Evolutionary conservation across 352 stramenopile species (phyloP).

Genomic region (Globisporangium splendens): DNA sequence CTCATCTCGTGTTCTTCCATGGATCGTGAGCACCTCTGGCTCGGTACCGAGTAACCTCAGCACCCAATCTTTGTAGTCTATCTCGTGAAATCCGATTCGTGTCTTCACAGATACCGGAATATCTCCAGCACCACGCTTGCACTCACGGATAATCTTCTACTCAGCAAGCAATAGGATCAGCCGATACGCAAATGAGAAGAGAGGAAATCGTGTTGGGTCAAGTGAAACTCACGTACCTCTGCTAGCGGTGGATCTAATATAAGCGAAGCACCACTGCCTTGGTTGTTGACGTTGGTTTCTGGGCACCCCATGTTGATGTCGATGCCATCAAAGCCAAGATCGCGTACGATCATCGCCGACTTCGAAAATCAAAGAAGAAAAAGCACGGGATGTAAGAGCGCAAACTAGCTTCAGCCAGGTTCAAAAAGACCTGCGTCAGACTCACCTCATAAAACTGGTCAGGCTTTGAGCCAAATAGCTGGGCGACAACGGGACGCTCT

Average conservation of each 20-base stretch:
- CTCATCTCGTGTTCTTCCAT: conserved; percentile 72
- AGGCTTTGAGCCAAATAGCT: conserved; percentile 85
- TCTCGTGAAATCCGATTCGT: conserved; percentile 70
- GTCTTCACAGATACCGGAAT: conserved; percentile 79
- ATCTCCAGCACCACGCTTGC: conserved; percentile 59
- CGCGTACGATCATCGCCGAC: conserved; percentile 70
- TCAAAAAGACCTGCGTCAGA: not conserved
- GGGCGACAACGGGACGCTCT: conserved; percentile 70
- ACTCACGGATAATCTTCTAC: conserved; percentile 61
- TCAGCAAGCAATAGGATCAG: not conserved
- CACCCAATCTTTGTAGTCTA: conserved; percentile 81
- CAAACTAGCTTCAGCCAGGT: too few relatives aligned
- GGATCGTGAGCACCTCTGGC: conserved; percentile 71
- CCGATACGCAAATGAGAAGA: too few relatives aligned
- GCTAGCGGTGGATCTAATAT: conserved; percentile 62
- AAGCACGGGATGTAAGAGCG: not conserved
- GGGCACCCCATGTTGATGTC: conserved; percentile 88
- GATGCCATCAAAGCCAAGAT: conserved; percentile 82
- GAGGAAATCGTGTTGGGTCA: too few relatives aligned
- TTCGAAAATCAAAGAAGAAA: conserved; percentile 15
- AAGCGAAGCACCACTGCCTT: conserved; percentile 65
- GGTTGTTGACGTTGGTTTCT: conserved; percentile 73
- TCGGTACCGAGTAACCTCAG: conserved; percentile 60
- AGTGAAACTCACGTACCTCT: conserved; percentile 14
- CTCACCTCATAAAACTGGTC: conserved; percentile 81